Evolutionary conservation across 768 basidiomycete genomes (phyloP).

Genomic region (Mycena indigotica): DNA sequence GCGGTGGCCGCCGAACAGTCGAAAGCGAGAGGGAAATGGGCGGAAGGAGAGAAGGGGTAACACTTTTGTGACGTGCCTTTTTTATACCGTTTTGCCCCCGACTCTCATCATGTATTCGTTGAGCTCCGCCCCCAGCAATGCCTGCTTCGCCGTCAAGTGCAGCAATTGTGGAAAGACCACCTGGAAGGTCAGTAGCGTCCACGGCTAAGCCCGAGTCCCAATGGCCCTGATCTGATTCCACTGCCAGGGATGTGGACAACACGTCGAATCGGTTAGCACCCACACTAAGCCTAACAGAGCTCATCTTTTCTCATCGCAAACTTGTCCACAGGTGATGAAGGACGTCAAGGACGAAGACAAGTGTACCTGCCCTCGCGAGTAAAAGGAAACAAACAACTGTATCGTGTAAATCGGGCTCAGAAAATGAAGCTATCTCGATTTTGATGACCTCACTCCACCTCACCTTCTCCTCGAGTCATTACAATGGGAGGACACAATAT

Average conservation of each 20-base stretch:
- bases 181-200: constrained; percentile 56
- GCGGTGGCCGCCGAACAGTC: too few species aligned
- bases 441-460: background rate
- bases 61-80: background rate
- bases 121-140: constrained; percentile 49
- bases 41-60: background rate
- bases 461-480: background rate
- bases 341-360: constrained; percentile 49
- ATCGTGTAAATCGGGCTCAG: background rate
- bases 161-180: constrained; percentile 66
- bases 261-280: constrained; percentile 61
- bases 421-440: background rate
- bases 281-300: background rate
- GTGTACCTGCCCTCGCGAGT: constrained; percentile 41
- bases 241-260: constrained; percentile 66
- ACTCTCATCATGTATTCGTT: constrained; percentile 16
- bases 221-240: background rate
- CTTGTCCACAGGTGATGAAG: constrained; percentile 47
- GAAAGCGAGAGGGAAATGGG: background rate
- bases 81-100: background rate
- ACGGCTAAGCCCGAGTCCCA: too few species aligned
- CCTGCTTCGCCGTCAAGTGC: constrained; percentile 62
- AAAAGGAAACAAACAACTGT: background rate
- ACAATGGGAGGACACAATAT: background rate
- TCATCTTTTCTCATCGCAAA: constrained; percentile 12